Conservation (phyloP, 164 flowering plant genomes). For the Nelumbo lutea region DNA sequence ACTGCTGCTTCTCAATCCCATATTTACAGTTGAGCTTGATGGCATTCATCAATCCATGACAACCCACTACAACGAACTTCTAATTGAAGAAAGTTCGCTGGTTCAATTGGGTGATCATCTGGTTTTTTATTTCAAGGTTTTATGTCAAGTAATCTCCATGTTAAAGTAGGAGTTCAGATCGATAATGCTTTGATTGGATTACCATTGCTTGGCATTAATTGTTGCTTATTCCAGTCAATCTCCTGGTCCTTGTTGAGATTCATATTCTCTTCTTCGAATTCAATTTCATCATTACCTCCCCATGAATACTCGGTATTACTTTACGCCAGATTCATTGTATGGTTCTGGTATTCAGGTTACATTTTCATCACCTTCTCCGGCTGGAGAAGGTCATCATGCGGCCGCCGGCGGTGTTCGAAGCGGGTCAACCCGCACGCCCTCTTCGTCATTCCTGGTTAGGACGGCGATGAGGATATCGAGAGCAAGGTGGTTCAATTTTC, state of each 20-base stretch:
- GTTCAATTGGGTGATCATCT: too few relatives aligned
- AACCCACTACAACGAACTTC: background rate
- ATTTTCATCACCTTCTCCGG: conserved; percentile 26
- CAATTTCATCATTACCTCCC: background rate
- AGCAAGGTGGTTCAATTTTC: conserved; percentile 79
- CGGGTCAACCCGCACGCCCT: conserved; percentile 26
- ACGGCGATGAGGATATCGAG: conserved; percentile 75
- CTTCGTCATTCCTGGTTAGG: conserved; percentile 51
- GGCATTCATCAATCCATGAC: conserved; percentile 3
- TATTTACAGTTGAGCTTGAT: conserved; percentile 3
- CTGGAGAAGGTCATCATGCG: conserved; percentile 18
- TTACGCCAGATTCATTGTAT: conserved; percentile 37
- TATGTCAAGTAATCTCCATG: too few relatives aligned
- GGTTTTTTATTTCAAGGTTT: too few relatives aligned
- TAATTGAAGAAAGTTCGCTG: too few relatives aligned
- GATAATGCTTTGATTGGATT: too few relatives aligned
- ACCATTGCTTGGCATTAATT: too few relatives aligned
- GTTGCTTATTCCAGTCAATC: background rate
- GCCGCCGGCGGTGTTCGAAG: conserved; percentile 13
- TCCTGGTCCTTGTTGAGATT: background rate
- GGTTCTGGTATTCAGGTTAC: conserved; percentile 25
- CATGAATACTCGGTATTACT: conserved; percentile 49
- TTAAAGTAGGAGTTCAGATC: too few relatives aligned
- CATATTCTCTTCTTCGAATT: background rate
- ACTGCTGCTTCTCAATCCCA: conserved; percentile 5